Evolutionary conservation across 2,329 filamentous ascomycete species (phyloP), one percentile per base, ranked within the genome.

Genomic region (Xylariaceae sp.): DNA sequence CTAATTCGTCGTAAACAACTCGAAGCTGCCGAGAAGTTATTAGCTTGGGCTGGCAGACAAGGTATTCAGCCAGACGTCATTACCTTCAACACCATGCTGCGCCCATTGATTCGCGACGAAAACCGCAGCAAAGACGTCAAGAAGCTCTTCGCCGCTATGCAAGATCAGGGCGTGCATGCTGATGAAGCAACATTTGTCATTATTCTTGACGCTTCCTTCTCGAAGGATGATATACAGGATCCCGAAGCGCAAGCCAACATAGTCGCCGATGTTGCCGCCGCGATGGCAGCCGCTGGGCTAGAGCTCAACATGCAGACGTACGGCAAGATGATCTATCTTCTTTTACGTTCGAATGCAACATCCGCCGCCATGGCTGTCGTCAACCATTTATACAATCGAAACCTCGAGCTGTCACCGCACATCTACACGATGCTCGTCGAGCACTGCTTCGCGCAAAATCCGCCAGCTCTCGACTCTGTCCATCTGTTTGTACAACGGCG

Each of bases 341-440:
- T 91, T 9, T 76, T 90, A 17, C 62, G 79, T 74, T 67, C 72
- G 11, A 73, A 71, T 56, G 74, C 77, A 21, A 76, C 75, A 37
- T 71, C 74, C 2, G 83, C 85, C 53, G 81, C 90, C 12, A 79
- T 82, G 40, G 79, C 79, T 1, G 79, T 94, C 6, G 78, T 92
- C 39, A 73, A 77, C 1, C 83, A 88, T 70, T 89, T 95, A 81
- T 74, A 76, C 47, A 64, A 67, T 5, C 74, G 78, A 21, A 80
- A 81, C 17, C 67, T 88, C 39, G 70, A 79, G 44, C 79, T 85
- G 2, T 83, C 83, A 3, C 73, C 84, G 1, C 82, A 91, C 65
- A 89, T 92, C 67, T 90, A 90, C 76, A 93, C 90, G 21, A 89
- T 88, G 67, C 81, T 95, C 17, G 77, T 90, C 41, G 83, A 87